phyloP scores from a whole-genome alignment of 306 rosid genomes.

The Vigna nakashimae region DNA sequence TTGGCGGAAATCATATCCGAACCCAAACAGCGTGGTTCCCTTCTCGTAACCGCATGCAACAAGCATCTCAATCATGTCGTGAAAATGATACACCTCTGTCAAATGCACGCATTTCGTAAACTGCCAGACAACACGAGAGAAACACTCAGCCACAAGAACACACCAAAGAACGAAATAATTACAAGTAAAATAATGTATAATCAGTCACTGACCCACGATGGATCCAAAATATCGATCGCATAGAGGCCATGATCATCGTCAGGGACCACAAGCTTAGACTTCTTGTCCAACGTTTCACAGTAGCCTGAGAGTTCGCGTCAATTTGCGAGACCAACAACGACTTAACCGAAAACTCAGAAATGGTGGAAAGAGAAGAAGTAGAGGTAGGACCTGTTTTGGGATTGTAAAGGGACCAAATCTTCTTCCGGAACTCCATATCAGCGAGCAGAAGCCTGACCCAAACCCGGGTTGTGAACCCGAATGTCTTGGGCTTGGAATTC shows the following conservation, averaged over 20 bases:
- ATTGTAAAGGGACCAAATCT: constrained; percentile 78
- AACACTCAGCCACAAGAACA: not conserved
- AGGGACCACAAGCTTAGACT: constrained; percentile 72
- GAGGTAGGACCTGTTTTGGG: constrained; percentile 70
- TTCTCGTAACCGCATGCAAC: constrained; percentile 80
- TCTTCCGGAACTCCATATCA: constrained; percentile 76
- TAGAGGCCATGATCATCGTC: constrained; percentile 81
- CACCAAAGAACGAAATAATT: not conserved
- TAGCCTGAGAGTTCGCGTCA: constrained; percentile 60
- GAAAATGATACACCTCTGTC: constrained; percentile 82
- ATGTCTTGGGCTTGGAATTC: constrained; percentile 60
- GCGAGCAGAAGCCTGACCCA: constrained; percentile 89
- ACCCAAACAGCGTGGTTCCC: constrained; percentile 95
- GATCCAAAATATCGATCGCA: constrained; percentile 95
- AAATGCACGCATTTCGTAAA: constrained; percentile 72
- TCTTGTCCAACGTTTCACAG: constrained; percentile 67
- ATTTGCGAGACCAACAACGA: not conserved
- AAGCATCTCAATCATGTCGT: constrained; percentile 91
- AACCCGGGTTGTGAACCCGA: constrained; percentile 79
- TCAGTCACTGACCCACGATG: constrained; percentile 53
- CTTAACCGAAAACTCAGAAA: not conserved
- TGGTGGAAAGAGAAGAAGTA: not conserved
- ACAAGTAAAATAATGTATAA: not conserved
- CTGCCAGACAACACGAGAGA: constrained; percentile 55
- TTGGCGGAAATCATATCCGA: constrained; percentile 94